phyloP scores from a whole-genome alignment of 2,329 filamentous ascomycete species.

The Akanthomyces lecanii region DNA sequence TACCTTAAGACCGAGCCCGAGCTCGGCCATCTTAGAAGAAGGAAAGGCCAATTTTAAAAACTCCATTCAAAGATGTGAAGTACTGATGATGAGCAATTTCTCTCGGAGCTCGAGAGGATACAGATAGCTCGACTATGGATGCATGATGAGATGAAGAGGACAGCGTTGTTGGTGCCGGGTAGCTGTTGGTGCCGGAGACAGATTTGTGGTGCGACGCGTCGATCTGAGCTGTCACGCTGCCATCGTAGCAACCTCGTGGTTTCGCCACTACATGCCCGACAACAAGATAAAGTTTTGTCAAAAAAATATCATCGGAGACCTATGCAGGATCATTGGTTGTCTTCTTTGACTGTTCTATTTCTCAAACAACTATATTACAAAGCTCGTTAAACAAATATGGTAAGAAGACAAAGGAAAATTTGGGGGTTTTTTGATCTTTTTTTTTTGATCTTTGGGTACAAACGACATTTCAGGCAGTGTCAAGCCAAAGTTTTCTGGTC shows the following conservation, averaged over 20 bases:
- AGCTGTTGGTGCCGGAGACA: background rate
- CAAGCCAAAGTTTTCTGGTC: background rate
- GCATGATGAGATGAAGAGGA: background rate
- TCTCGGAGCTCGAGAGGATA: background rate
- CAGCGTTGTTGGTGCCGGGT: background rate
- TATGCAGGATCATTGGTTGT: too few relatives aligned
- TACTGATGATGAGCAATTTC: background rate
- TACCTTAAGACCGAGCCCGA: conserved; percentile 9
- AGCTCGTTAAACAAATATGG: background rate
- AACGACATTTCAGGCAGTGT: too few relatives aligned
- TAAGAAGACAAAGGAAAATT: background rate
- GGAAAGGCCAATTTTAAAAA: background rate
- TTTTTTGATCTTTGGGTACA: background rate
- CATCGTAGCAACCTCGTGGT: too few relatives aligned
- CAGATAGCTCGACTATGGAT: background rate
- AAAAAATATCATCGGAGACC: too few relatives aligned
- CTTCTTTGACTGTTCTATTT: too few relatives aligned
- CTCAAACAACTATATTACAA: background rate
- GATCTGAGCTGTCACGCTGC: background rate
- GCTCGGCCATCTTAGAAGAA: background rate
- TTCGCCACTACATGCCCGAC: background rate
- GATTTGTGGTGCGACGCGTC: conserved; percentile 3
- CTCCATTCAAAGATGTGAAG: background rate
- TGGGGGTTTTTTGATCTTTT: background rate
- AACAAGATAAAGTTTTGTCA: background rate